Conservation (phyloP, 345 rosid species). For the Noccaea caerulescens region DNA sequence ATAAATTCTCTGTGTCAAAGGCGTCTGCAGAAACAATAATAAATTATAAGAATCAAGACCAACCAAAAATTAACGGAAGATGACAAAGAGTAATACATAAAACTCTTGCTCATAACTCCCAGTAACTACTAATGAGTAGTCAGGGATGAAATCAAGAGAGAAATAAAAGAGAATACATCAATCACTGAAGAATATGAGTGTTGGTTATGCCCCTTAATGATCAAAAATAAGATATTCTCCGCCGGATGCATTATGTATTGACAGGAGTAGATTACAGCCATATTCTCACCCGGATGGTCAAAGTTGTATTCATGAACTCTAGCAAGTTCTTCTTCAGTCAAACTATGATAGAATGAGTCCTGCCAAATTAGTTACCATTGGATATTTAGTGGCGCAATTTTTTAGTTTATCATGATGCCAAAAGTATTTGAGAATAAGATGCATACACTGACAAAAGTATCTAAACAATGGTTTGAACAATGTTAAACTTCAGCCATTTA, state of each 20-base stretch:
- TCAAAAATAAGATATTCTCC: conserved; percentile 3
- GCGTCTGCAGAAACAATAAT: conserved; percentile 68
- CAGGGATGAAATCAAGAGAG: conserved; percentile 15
- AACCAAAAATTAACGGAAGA: not conserved
- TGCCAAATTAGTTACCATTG: conserved; percentile 52
- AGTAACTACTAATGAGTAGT: conserved; percentile 11
- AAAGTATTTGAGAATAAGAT: not conserved
- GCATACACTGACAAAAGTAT: conserved; percentile 1
- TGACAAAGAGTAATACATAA: conserved; percentile 9
- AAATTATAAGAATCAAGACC: conserved; percentile 15
- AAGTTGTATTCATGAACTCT: conserved; percentile 96
- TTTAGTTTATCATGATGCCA: not conserved
- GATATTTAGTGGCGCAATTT: conserved; percentile 21
- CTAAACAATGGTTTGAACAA: conserved; percentile 16
- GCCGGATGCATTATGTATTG: conserved; percentile 1
- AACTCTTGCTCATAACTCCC: conserved; percentile 9
- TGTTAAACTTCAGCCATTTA: conserved; percentile 9
- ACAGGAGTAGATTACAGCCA: conserved; percentile 27
- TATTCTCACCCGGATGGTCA: conserved; percentile 97
- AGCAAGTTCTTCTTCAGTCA: conserved; percentile 82
- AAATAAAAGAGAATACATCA: conserved; percentile 1
- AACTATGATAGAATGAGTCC: conserved; percentile 99
- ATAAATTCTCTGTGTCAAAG: conserved; percentile 78
- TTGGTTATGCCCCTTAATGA: conserved; percentile 7
- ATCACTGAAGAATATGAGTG: conserved; percentile 1